Conservation (phyloP, 768 basidiomycete genomes). For the Mycena olivaceomarginata region DNA sequence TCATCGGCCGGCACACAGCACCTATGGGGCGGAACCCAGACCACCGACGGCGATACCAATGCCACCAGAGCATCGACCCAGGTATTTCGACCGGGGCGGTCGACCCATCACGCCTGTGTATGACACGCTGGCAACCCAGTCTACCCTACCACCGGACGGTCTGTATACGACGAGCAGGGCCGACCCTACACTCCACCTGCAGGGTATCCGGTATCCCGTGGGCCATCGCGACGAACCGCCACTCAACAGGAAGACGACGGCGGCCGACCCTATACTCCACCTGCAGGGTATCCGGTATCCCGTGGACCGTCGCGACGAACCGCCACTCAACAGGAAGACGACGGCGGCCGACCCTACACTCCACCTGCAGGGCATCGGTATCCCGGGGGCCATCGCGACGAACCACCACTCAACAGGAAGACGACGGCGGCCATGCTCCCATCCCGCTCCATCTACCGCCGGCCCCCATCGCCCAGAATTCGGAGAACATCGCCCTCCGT, state of each 20-base stretch:
- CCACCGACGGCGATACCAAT: slow-evolving; percentile 36
- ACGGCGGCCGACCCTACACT: slow-evolving; percentile 22
- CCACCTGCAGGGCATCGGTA: slow-evolving; percentile 17
- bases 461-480: not conserved
- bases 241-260: too few species aligned
- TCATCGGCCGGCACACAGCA: not conserved
- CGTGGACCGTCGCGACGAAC: slow-evolving; percentile 6
- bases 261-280: slow-evolving; percentile 32
- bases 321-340: too few species aligned
- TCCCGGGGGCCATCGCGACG: slow-evolving; percentile 11
- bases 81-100: slow-evolving; percentile 22
- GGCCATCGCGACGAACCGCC: slow-evolving; percentile 4
- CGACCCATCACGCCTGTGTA: slow-evolving; percentile 28
- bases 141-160: slow-evolving; percentile 19
- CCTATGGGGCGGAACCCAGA: slow-evolving; percentile 7
- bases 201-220: not conserved
- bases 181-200: slow-evolving; percentile 29
- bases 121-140: slow-evolving; percentile 21
- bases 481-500: too few species aligned
- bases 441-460: not conserved
- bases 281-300: slow-evolving; percentile 1
- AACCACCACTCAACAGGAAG: not conserved
- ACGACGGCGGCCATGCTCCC: slow-evolving; percentile 6
- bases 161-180: slow-evolving; percentile 33
- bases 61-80: slow-evolving; percentile 9